phyloP scores from a whole-genome alignment of 805 yeast genomes.

The Nakazawaea peltata region DNA sequence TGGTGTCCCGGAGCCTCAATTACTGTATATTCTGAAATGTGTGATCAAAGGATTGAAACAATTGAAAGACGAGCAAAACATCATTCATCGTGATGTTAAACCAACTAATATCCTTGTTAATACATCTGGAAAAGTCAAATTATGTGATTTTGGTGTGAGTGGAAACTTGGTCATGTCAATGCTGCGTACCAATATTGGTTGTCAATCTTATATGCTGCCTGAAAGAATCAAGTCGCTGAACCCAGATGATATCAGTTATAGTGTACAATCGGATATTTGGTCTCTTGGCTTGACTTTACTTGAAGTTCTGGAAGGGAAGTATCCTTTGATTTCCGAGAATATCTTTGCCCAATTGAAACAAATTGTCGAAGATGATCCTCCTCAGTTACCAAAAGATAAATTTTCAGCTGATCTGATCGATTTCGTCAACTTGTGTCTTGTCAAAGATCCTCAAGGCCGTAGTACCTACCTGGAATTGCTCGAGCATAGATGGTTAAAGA shows the following conservation, averaged over 20 bases:
- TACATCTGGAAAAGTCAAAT: constrained; percentile 70
- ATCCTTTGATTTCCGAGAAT: constrained; percentile 96
- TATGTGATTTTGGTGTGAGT: constrained; percentile 94
- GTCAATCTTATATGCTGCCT: constrained; percentile 98
- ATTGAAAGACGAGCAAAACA: constrained; percentile 83
- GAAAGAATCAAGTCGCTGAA: constrained; percentile 75
- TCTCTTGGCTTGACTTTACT: constrained; percentile 80
- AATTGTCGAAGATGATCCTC: constrained; percentile 93
- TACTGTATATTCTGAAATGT: constrained; percentile 72
- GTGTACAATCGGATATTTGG: constrained; percentile 96
- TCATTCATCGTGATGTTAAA: constrained; percentile 93
- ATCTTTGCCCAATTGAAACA: constrained; percentile 92
- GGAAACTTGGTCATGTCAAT: constrained; percentile 92
- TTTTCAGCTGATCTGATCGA: constrained; percentile 74
- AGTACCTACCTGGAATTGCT: constrained; percentile 74
- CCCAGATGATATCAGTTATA: constrained; percentile 74
- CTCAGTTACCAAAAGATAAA: constrained; percentile 53
- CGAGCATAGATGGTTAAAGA: constrained; percentile 76
- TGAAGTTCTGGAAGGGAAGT: constrained; percentile 84
- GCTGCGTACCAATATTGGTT: constrained; percentile 93
- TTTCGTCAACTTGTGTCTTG: constrained; percentile 71
- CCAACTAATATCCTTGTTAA: constrained; percentile 90
- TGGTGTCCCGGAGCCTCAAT: constrained; percentile 69
- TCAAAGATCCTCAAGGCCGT: constrained; percentile 72
- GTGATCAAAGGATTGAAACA: constrained; percentile 77